Percentiles rank a stretch among this genome's conserved stretches.
Conservation (phyloP, 768 basidiomycete genomes). For the Agaricus blazei region DNA sequence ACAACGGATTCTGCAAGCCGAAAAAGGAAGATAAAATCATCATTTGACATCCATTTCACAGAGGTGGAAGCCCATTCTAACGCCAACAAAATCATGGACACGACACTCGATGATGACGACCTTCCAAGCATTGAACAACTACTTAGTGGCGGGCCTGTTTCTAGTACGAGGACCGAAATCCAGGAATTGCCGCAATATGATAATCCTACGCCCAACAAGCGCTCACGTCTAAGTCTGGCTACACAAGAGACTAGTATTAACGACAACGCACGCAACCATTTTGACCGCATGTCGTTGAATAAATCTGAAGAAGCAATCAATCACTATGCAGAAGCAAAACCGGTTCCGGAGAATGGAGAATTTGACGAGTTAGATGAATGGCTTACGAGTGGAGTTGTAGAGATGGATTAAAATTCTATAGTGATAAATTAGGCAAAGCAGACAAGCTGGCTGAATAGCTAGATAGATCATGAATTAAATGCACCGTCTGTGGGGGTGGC, state of each 20-base stretch:
- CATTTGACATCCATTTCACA: slow-evolving; percentile 49
- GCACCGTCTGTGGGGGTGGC: slow-evolving; percentile 14
- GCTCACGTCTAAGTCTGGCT: neutral
- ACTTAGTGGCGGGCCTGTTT: neutral
- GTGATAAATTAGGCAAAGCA: slow-evolving; percentile 3
- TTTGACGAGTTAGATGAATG: slow-evolving; percentile 66
- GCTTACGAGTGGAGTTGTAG: slow-evolving; percentile 60
- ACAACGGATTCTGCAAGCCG: slow-evolving; percentile 7
- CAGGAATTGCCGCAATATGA: neutral
- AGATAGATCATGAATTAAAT: slow-evolving; percentile 8
- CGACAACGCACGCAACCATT: neutral
- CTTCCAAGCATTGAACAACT: slow-evolving; percentile 29
- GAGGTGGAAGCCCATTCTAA: slow-evolving; percentile 26
- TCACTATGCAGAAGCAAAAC: neutral
- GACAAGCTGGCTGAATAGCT: slow-evolving; percentile 10
- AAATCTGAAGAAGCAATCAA: neutral
- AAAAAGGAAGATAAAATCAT: slow-evolving; percentile 27
- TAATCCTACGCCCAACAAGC: neutral
- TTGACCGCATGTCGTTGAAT: no score
- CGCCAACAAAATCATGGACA: slow-evolving; percentile 16
- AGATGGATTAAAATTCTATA: slow-evolving; percentile 32
- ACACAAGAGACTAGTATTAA: no score
- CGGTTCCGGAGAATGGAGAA: neutral
- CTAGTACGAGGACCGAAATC: neutral
- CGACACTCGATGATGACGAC: slow-evolving; percentile 35